Conservation (phyloP, 306 rosid species). For the Styphnolobium japonicum region DNA sequence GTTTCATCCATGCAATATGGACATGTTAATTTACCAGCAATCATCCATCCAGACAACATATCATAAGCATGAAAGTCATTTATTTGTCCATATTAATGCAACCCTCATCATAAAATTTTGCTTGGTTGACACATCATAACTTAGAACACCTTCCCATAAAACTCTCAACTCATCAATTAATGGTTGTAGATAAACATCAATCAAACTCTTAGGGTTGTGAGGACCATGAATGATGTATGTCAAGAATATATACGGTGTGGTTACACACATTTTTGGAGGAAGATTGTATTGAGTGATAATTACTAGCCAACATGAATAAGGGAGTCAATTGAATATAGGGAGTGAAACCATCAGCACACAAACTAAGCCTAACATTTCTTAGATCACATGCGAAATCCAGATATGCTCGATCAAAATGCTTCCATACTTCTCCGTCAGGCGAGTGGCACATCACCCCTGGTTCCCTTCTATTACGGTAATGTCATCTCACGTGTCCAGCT, state of each 20-base stretch:
- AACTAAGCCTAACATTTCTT: not conserved
- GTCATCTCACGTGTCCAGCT: not conserved
- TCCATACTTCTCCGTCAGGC: not conserved
- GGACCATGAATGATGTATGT: not conserved
- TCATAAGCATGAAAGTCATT: not conserved
- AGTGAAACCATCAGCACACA: not conserved
- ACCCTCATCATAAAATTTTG: not conserved
- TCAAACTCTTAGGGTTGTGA: not conserved
- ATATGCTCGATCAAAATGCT: not conserved
- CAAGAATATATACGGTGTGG: not conserved
- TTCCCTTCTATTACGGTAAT: not conserved
- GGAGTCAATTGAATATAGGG: not conserved
- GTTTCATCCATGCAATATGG: no score
- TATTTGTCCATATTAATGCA: not conserved
- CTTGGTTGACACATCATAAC: not conserved
- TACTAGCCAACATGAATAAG: not conserved
- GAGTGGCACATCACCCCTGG: not conserved
- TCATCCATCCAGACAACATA: not conserved
- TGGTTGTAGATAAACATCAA: not conserved
- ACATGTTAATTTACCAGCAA: no score
- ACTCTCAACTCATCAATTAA: not conserved
- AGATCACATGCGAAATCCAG: not conserved
- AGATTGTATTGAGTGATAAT: not conserved
- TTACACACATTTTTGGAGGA: not conserved
- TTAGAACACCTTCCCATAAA: not conserved